Percentiles rank a stretch among this genome's conserved stretches.
These are phyloP conservation scores for Gossypium aridum DNA, from an alignment of 441 rosid genomes.

Conservation along the genomic window DNA sequence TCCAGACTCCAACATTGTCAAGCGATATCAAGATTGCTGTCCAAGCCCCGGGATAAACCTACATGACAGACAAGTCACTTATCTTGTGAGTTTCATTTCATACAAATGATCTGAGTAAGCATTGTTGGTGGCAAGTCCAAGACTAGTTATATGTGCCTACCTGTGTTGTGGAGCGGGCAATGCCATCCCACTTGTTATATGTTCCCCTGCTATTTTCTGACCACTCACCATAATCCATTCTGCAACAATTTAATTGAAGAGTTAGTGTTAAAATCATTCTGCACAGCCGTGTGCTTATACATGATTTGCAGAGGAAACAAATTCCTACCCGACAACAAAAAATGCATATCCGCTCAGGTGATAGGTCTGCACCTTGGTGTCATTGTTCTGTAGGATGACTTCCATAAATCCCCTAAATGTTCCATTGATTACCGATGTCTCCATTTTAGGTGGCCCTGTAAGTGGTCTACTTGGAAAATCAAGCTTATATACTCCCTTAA, in stretches of 20 bases:
- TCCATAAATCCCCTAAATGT: conserved; percentile 90
- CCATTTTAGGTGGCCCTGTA: conserved; percentile 50
- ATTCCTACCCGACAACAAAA: conserved; percentile 76
- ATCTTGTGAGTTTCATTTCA: too few species aligned
- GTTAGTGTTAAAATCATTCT: background rate
- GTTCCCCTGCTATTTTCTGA: conserved; percentile 85
- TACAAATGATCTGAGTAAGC: background rate
- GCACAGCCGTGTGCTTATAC: background rate
- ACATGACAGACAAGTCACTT: background rate
- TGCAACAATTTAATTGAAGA: conserved; percentile 27
- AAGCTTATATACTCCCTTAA: conserved; percentile 78
- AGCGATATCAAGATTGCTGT: conserved; percentile 78
- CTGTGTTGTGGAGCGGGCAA: conserved; percentile 80
- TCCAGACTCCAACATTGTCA: conserved; percentile 94
- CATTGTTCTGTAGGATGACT: conserved; percentile 85
- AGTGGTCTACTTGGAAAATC: conserved; percentile 81
- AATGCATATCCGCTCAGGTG: conserved; percentile 89
- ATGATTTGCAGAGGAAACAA: conserved; percentile 3
- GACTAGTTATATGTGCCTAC: conserved; percentile 24
- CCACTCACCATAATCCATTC: conserved; percentile 98
- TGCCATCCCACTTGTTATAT: conserved; percentile 93
- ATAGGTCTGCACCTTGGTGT: conserved; percentile 79
- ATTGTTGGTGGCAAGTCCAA: background rate
- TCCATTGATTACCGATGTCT: conserved; percentile 77
- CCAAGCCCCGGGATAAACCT: conserved; percentile 98